Percentiles rank a stretch among this genome's conserved stretches.
phyloP scores from a whole-genome alignment of 768 basidiomycete genomes.

The Auricularia sp. region DNA sequence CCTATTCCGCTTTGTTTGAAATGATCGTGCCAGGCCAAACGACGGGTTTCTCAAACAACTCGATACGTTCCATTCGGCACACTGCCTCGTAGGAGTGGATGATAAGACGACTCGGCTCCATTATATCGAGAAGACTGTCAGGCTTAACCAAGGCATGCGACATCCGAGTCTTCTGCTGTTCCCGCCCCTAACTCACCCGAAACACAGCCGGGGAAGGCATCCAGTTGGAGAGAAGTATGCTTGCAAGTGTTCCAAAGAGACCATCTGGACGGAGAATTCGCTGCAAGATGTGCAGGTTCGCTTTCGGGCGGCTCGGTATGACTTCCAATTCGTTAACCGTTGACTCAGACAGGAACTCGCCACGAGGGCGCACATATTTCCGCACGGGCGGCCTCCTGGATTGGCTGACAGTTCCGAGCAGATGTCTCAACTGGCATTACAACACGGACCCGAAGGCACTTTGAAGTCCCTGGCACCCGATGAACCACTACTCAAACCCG shows the following conservation, averaged over 20 bases:
- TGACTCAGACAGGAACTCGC: constrained; percentile 65
- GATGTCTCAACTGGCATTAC: too few species aligned
- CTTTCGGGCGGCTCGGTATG: not conserved
- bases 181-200: constrained; percentile 50
- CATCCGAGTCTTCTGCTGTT: constrained; percentile 59
- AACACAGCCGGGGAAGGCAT: constrained; percentile 72
- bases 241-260: constrained; percentile 61
- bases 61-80: constrained; percentile 63
- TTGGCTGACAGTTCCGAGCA: too few species aligned
- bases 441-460: not conserved
- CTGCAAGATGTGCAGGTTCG: constrained; percentile 85
- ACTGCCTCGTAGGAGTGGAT: constrained; percentile 52
- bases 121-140: constrained; percentile 67
- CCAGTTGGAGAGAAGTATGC: constrained; percentile 55
- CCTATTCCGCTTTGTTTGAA: constrained; percentile 1
- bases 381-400: constrained; percentile 45
- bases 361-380: constrained; percentile 86
- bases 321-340: not conserved
- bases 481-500: constrained; percentile 46
- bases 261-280: constrained; percentile 63
- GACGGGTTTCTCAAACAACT: constrained; percentile 73
- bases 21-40: constrained; percentile 54
- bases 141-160: constrained; percentile 34
- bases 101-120: constrained; percentile 35
- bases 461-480: constrained; percentile 13